Evolutionary conservation across 192 early-diverging fungal genomes (phyloP), one percentile per base, ranked within the genome.

Genomic region (Jimgerdemannia lactiflua): DNA sequence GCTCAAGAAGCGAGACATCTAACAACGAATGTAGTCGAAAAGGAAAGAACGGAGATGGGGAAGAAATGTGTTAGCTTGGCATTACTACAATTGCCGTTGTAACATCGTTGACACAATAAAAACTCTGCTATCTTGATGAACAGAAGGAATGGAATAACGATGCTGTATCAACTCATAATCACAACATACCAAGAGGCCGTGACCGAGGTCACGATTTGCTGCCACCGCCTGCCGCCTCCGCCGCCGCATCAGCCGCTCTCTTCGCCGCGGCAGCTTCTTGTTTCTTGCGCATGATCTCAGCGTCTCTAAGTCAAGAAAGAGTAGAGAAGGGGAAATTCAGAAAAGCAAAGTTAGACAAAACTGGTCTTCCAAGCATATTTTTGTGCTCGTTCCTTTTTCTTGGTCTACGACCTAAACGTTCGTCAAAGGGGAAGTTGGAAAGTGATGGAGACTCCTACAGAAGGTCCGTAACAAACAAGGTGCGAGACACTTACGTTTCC

Each of bases 261-360:
- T 78, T 83, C 10, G 73, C 77, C 11, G 64, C 69, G 11, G 82
- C 82, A 67, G 79, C 77, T 63, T 75, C 77, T 74, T 87, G 86
- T 54, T 87, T 87, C 73, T 78, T 71, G 43, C 86, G 82, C 86
- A 87, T 82, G 67, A 85, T 85, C 69, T 83, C 83, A 64, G 86
- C 86, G 77, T 87, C 86, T 78, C 85, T 86, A 72, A 3, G 19
- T n/a, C 19, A 42, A 70, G 39, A 20, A 10, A 67, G 20, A 0
- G 4, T 64, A 11, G 39, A 29, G 63, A 54, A 63, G 20, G 19
- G 42, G 69, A 11, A 18, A 18, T 43, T 67, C 18, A 67, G 68
- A 42, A 40, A 20, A 10, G 29, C 19, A 75, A 69, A 75, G n/a
- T 59, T 59, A 10, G 49, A 59, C 8, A 59, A 10, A 59, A 0